Percentiles rank a stretch among this genome's conserved stretches.
Evolutionary conservation across 305 asterid genomes (phyloP).

Genomic region (Ruellia speciosa): DNA sequence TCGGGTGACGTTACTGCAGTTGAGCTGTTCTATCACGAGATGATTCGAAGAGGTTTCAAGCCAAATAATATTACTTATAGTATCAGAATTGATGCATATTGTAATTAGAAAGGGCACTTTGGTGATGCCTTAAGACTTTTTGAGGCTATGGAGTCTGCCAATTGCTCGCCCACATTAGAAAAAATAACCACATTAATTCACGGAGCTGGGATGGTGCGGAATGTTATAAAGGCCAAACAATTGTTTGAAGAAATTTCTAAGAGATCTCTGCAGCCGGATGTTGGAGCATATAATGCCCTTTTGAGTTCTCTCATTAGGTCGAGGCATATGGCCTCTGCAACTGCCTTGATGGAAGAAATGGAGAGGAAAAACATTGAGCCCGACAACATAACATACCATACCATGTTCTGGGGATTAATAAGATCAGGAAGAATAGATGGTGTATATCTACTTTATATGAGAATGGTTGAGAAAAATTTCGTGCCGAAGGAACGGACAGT

Average conservation of each 20-base stretch:
- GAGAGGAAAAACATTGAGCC: constrained; percentile 38
- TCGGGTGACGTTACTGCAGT: constrained; percentile 74
- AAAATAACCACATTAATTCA: constrained; percentile 81
- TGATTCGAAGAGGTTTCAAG: constrained; percentile 80
- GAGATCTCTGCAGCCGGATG: constrained; percentile 51
- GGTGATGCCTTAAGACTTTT: constrained; percentile 72
- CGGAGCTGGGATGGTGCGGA: constrained; percentile 83
- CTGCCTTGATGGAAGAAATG: constrained; percentile 61
- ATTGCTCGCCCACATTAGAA: constrained; percentile 50
- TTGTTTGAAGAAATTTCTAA: constrained; percentile 45
- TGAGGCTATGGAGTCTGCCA: constrained; percentile 63
- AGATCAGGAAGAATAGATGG: constrained; percentile 43
- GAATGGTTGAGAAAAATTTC: constrained; percentile 51
- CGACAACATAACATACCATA: constrained; percentile 70
- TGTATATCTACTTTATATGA: constrained; percentile 44
- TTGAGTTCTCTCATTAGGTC: constrained; percentile 56
- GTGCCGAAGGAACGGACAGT: constrained; percentile 61
- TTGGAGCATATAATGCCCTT: constrained; percentile 71
- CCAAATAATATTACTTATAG: constrained; percentile 60
- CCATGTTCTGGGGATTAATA: constrained; percentile 65
- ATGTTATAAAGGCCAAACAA: constrained; percentile 48
- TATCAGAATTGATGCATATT: constrained; percentile 69
- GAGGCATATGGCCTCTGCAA: constrained; percentile 52
- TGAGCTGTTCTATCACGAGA: constrained; percentile 86
- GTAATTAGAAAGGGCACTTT: constrained; percentile 62